Evolutionary conservation across 2,329 filamentous ascomycete species (phyloP).

Genomic region (Colletotrichum musae): DNA sequence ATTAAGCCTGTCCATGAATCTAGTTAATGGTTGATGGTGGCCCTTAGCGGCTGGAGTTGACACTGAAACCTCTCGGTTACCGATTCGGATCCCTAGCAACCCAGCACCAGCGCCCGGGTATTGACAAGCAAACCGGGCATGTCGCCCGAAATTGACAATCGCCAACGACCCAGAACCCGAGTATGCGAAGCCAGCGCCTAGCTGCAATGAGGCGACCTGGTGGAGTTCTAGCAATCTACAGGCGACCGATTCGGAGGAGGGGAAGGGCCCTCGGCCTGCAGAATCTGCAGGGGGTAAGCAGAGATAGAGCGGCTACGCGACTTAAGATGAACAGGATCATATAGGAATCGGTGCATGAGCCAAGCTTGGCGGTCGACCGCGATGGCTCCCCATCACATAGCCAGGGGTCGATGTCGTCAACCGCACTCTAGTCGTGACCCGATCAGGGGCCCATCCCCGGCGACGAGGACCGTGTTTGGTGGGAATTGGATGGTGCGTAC

Average conservation of each 20-base stretch:
- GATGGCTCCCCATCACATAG: background rate
- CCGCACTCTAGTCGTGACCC: constrained; percentile 29
- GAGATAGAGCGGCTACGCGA: background rate
- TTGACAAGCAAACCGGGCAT: constrained; percentile 30
- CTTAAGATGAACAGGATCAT: constrained; percentile 40
- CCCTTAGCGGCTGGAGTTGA: background rate
- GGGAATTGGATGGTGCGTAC: constrained; percentile 9
- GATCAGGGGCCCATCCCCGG: constrained; percentile 15
- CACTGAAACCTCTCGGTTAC: background rate
- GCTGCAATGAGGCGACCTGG: background rate
- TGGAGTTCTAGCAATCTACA: constrained; percentile 30
- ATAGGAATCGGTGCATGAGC: constrained; percentile 32
- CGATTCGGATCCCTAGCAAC: background rate
- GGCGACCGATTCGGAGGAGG: constrained; percentile 23
- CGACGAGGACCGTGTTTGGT: constrained; percentile 12
- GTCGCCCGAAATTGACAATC: constrained; percentile 34
- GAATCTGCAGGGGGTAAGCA: constrained; percentile 4
- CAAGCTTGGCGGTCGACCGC: constrained; percentile 20
- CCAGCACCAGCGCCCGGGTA: constrained; percentile 1
- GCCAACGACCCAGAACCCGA: constrained; percentile 1
- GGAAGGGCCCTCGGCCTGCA: background rate
- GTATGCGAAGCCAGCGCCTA: constrained; percentile 14
- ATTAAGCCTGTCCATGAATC: no score
- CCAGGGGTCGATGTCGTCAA: constrained; percentile 36
- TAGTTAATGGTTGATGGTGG: background rate